phyloP scores from a whole-genome alignment of 2,329 filamentous ascomycete genomes.

The Xylaria sp. region DNA sequence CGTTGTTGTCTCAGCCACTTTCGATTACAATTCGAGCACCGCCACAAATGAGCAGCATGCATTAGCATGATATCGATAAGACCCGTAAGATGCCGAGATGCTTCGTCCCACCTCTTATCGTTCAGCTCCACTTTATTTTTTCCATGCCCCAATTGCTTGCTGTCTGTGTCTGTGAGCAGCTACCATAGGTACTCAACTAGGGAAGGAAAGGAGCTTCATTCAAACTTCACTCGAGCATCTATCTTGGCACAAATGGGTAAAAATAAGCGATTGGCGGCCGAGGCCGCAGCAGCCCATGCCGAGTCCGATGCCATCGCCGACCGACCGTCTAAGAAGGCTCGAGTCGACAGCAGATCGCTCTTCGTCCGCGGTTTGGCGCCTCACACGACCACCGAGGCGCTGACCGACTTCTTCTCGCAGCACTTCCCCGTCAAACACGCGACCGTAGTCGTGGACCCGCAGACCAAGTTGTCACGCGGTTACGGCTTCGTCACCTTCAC shows the following conservation, averaged over 20 bases:
- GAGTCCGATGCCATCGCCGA: constrained; percentile 41
- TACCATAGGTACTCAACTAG: neutral
- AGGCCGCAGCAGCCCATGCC: constrained; percentile 39
- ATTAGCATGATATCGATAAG: neutral
- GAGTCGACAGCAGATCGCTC: constrained; percentile 75
- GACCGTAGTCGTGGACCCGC: constrained; percentile 86
- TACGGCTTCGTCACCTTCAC: constrained; percentile 98
- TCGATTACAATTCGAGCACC: neutral
- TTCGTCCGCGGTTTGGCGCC: constrained; percentile 90
- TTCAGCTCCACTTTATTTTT: constrained; percentile 42
- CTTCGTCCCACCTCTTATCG: constrained; percentile 27
- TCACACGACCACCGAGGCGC: constrained; percentile 79
- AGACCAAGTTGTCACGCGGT: constrained; percentile 87
- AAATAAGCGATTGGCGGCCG: constrained; percentile 41
- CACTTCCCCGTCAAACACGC: constrained; percentile 96
- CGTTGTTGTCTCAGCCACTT: constrained; percentile 18
- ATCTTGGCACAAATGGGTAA: constrained; percentile 38
- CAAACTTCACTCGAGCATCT: neutral
- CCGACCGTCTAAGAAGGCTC: constrained; percentile 64
- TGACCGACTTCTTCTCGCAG: constrained; percentile 92
- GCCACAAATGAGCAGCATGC: neutral
- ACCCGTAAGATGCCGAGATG: neutral
- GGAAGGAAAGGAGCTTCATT: constrained; percentile 8
- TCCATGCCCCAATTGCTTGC: constrained; percentile 2
- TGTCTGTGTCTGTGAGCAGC: neutral